Base-by-base conservation (phyloP, 1,139 yeast species). In the Lipomyces yarrowii region DNA sequence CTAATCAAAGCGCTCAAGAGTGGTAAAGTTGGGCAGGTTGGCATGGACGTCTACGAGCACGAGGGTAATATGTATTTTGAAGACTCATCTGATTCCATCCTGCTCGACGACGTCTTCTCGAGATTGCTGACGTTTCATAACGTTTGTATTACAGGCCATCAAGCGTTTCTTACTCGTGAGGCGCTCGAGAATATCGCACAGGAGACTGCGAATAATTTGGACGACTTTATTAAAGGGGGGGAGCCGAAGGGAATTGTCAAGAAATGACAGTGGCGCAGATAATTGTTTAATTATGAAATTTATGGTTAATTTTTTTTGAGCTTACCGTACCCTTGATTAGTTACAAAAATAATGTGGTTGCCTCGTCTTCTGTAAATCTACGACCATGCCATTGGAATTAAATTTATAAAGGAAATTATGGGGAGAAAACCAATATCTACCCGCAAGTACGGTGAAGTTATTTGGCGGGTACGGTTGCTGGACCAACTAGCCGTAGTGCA, bases 21-120 rank as follows among this genome's bases (percentile, higher is more conserved):
- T 1, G 96, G 96, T 26, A 87, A 90, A 73, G 84, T 92, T 56
- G 86, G 88, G 7, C 71, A 73, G 18, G 79, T 73, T 11, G 80
- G 79, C 18, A 77, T 92, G 55, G 98, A 92, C 76, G 98, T 92
- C 46, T 89, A 89, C 77, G 96, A 89, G 75, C 79, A 82, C 70
- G 96, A 90, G 77, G 59, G 63, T 18, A 70, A 64, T 8, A 56
- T 72, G 35, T 72, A 71, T 57, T 71, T 70, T 58, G 67, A 70
- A 53, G 75, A 73, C 60, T 66, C 70, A 33, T 69, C 73, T 11
- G 69, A 64, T 60, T 69, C 68, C 39, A 68, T 73, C 30, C 64
- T 73, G 39, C 71, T 71, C 56, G 75, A 73, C 57, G 74, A 72
- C 52, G 64, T 60, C 18, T 64, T 72, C 35, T 69, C 69, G 62